These are phyloP conservation scores for Scenedesmus sp. DNA, from an alignment of 163 green algal genomes.

Conservation along the genomic window DNA sequence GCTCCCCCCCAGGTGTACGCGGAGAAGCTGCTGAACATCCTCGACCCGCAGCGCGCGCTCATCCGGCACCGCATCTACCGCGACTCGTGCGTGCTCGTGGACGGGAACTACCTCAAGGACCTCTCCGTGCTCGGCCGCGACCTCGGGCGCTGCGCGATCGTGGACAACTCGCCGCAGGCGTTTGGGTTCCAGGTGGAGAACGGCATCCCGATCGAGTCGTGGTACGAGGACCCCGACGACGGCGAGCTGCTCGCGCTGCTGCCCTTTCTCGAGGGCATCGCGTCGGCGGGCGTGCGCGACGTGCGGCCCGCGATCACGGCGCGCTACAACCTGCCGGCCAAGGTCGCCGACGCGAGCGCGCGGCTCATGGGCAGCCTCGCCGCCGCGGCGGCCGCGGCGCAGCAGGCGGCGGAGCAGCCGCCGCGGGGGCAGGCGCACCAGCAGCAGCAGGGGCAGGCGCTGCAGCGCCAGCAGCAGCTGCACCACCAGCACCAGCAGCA, in stretches of 20 bases:
- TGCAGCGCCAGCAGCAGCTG: neutral
- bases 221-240: slow-evolving; percentile 95
- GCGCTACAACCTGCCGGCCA: slow-evolving; percentile 72
- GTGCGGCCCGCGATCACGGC: slow-evolving; percentile 77
- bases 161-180: slow-evolving; percentile 95
- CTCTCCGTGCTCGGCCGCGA: slow-evolving; percentile 93
- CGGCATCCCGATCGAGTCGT: slow-evolving; percentile 97
- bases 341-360: slow-evolving; percentile 64
- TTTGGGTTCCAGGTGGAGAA: slow-evolving; percentile 96
- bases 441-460: neutral
- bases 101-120: slow-evolving; percentile 99
- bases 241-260: slow-evolving; percentile 87
- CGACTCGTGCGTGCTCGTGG: slow-evolving; percentile 92
- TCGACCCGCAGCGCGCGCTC: slow-evolving; percentile 83
- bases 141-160: slow-evolving; percentile 87
- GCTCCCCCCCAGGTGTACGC: slow-evolving; percentile 75
- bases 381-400: slow-evolving; percentile 13
- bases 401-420: neutral
- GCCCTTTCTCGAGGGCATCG: slow-evolving; percentile 90
- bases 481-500: neutral
- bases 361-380: neutral
- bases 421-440: slow-evolving; percentile 10
- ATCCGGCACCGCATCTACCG: slow-evolving; percentile 95
- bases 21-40: slow-evolving; percentile 92
- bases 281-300: slow-evolving; percentile 68